A percentile compares a stretch with the other conserved stretches of the same genome.
phyloP scores from a whole-genome alignment of 2,329 filamentous ascomycete species.

The Chrysoporthe austroafricana region DNA sequence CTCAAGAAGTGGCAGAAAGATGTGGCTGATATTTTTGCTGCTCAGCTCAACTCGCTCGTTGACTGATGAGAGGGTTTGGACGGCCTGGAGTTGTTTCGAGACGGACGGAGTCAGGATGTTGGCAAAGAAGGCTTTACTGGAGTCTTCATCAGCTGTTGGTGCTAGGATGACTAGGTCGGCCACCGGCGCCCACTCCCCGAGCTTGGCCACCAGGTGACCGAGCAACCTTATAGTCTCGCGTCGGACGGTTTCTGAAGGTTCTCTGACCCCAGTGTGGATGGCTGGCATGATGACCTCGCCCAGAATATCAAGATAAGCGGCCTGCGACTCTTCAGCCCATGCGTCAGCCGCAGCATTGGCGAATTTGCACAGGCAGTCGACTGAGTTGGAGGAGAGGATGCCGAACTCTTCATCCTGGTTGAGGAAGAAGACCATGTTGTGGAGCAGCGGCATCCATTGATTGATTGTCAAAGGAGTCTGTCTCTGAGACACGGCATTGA shows the following conservation, averaged over 20 bases:
- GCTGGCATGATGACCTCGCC: slow-evolving; percentile 71
- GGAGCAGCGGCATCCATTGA: slow-evolving; percentile 86
- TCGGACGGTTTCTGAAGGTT: slow-evolving; percentile 81
- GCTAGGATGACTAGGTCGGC: slow-evolving; percentile 75
- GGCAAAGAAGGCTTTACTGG: slow-evolving; percentile 79
- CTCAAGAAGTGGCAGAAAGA: slow-evolving; percentile 89
- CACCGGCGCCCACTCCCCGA: slow-evolving; percentile 72
- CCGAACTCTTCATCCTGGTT: slow-evolving; percentile 86
- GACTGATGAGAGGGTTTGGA: slow-evolving; percentile 74
- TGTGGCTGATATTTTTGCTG: slow-evolving; percentile 79
- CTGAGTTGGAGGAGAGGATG: slow-evolving; percentile 78
- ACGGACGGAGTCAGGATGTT: slow-evolving; percentile 91
- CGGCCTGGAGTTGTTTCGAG: slow-evolving; percentile 80
- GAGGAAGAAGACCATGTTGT: slow-evolving; percentile 89
- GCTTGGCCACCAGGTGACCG: slow-evolving; percentile 73
- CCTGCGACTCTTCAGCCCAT: slow-evolving; percentile 44
- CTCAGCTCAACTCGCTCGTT: slow-evolving; percentile 67
- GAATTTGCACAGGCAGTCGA: slow-evolving; percentile 78
- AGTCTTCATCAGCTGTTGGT: slow-evolving; percentile 64
- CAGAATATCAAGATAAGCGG: slow-evolving; percentile 62
- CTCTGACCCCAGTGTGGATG: slow-evolving; percentile 74
- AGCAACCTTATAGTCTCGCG: slow-evolving; percentile 81
- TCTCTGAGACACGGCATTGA: slow-evolving; percentile 70
- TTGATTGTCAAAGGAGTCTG: slow-evolving; percentile 63
- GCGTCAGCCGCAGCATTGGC: slow-evolving; percentile 64